Evolutionary conservation across 805 yeast species (phyloP).

Genomic region (Huiozyma sinensis): DNA sequence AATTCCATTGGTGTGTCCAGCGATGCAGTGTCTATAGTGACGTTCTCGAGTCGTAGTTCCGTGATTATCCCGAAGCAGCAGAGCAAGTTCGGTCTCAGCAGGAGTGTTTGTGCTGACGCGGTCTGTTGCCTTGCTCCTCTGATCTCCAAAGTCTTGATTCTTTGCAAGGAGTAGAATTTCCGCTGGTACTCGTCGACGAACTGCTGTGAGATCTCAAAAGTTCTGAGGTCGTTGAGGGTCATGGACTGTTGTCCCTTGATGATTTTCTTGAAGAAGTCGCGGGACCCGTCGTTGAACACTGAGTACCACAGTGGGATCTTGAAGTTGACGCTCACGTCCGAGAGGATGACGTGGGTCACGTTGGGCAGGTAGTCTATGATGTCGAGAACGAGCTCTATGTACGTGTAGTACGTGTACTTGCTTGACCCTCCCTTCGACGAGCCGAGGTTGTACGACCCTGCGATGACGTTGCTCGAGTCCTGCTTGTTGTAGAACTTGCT

Average conservation of each 20-base stretch:
- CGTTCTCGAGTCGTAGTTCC: constrained; percentile 34
- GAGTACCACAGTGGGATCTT: constrained; percentile 38
- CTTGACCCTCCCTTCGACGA: constrained; percentile 2
- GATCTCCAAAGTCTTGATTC: constrained; percentile 21
- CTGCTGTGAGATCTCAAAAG: constrained; percentile 20
- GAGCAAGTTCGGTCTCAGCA: constrained; percentile 33
- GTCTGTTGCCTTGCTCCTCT: constrained; percentile 10
- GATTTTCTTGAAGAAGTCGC: constrained; percentile 25
- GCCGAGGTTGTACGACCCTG: constrained; percentile 15
- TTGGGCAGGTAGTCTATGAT: constrained; percentile 40
- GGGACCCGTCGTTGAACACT: constrained; percentile 25
- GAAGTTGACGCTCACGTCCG: constrained; percentile 43
- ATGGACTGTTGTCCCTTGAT: constrained; percentile 26
- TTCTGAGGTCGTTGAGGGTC: constrained; percentile 22
- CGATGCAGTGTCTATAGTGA: constrained; percentile 38
- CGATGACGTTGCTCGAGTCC: constrained; percentile 12
- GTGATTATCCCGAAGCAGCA: constrained; percentile 37
- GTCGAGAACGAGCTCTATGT: constrained; percentile 30
- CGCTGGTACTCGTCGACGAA: constrained; percentile 21
- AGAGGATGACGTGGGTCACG: constrained; percentile 31
- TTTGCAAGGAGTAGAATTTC: constrained; percentile 19
- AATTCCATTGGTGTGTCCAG: constrained; percentile 28
- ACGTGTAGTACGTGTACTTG: constrained; percentile 21
- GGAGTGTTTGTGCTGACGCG: constrained; percentile 9
- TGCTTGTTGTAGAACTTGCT: constrained; percentile 18